Conservation (phyloP, 176 grass and related monocot species). For the Oryza meridionalis region DNA sequence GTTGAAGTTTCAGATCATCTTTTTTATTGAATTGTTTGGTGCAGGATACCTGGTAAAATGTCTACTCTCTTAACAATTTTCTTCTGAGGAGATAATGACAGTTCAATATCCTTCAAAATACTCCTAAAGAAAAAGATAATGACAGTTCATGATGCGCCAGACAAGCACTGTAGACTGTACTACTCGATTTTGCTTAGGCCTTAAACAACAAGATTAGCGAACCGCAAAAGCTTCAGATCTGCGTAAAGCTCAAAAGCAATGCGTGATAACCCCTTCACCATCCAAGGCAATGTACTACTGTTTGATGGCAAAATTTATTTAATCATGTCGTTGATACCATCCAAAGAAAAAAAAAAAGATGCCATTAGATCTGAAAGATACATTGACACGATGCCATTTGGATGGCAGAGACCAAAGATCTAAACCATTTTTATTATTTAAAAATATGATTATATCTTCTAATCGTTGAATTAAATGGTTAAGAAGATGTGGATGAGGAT, state of each 20-base stretch:
- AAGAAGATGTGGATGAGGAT: not conserved
- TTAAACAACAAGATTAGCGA: conserved; percentile 33
- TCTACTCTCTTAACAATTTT: not conserved
- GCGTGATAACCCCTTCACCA: conserved; percentile 5
- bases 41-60: not conserved
- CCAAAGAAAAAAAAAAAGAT: conserved; percentile 21
- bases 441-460: not conserved
- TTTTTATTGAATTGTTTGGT: not conserved
- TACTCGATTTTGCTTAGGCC: conserved; percentile 45
- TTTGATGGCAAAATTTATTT: conserved; percentile 37
- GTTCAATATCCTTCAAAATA: not conserved
- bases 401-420: no score
- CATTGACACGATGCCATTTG: not conserved
- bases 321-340: conserved; percentile 29
- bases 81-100: conserved; percentile 7
- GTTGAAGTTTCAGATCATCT: not conserved
- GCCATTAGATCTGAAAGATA: not conserved
- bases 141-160: conserved; percentile 26
- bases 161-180: conserved; percentile 10
- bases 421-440: no score
- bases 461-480: not conserved
- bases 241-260: conserved; percentile 48
- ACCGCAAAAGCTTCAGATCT: conserved; percentile 52
- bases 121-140: not conserved
- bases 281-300: not conserved